These are phyloP conservation scores for Lanmaoa pseudosensibilis DNA, from an alignment of 768 basidiomycete genomes.

Conservation along the genomic window DNA sequence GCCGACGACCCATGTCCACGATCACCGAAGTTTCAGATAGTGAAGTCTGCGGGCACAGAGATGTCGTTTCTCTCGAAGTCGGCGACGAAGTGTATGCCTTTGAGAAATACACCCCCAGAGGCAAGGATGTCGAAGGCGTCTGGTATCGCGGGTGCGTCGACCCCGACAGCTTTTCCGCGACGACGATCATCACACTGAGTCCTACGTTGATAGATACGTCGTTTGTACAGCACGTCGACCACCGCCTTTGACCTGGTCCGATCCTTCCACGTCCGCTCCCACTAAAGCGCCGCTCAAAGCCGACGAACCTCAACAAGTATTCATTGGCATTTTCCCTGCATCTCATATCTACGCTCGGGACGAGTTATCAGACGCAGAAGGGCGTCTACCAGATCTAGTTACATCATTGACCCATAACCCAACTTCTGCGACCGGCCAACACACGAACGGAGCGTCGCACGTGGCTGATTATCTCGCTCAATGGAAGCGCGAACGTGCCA, in stretches of 20 bases:
- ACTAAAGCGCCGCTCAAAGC: conserved; percentile 53
- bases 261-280: conserved; percentile 42
- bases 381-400: conserved; percentile 75
- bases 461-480: conserved; percentile 48
- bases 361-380: conserved; percentile 84
- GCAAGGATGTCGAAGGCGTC: conserved; percentile 71
- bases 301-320: conserved; percentile 83
- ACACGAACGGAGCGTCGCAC: conserved; percentile 35
- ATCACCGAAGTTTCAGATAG: conserved; percentile 53
- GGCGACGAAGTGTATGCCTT: conserved; percentile 98
- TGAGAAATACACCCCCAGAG: conserved; percentile 78
- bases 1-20: conserved; percentile 40
- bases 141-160: conserved; percentile 93
- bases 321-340: conserved; percentile 92
- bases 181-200: background rate
- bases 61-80: conserved; percentile 85
- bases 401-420: conserved; percentile 47
- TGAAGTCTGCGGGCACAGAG: conserved; percentile 63
- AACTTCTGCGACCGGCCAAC: conserved; percentile 31
- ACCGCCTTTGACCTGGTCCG: conserved; percentile 70
- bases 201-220: conserved; percentile 60
- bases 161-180: background rate
- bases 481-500: conserved; percentile 40
- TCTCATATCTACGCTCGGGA: conserved; percentile 87
- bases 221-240: conserved; percentile 73